Evolutionary conservation across 129 eudicot genomes (phyloP), one percentile per base, ranked within the genome.

Genomic region (Artemisia annua): DNA sequence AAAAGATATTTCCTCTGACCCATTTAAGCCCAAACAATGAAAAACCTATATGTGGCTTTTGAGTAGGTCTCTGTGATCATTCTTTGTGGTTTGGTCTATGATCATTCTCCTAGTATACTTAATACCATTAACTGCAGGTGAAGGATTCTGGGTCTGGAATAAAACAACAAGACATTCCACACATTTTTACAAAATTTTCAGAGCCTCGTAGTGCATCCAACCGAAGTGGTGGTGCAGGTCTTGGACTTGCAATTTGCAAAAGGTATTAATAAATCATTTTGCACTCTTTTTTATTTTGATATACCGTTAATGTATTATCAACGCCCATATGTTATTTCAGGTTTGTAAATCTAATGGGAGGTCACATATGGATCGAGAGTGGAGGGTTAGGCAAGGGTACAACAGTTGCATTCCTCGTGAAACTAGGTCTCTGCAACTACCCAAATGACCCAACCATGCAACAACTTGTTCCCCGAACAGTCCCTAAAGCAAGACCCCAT

Each of bases 341-440:
- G 90, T 86, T 86, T 71, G 79, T 86, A 44, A 80, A 73, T 77
- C 85, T 83, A 20, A 86, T 83, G 90, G 90, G 87, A 69, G 90
- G 90, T 44, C 85, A 86, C 66, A 86, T 86, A 0, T 86, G 90
- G 90, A 77, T 86, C 2, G 83, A 83, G 63, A 83, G 90, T 48
- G 90, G 83, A 71, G 90, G 90, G 19, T 64, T 77, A 13, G 87
- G 86, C 70, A 86, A 86, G 76, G 90, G 90, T 61, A 86, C 83
- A n/a, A 76, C 78, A 3, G 87, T 80, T 35, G 64, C 87, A 6
- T 86, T 83, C 74, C 51, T 86, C 5, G 85, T 80, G 50, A 83
- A 69, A 71, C 70, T 86, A 11, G 87, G 85, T 15, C 76, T 61
- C 8, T 75, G 78, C 85, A 75, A 78, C 48, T 70, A 70, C 69